Evolutionary conservation across 768 basidiomycete species (phyloP).

Genomic region (Suillus spraguei): DNA sequence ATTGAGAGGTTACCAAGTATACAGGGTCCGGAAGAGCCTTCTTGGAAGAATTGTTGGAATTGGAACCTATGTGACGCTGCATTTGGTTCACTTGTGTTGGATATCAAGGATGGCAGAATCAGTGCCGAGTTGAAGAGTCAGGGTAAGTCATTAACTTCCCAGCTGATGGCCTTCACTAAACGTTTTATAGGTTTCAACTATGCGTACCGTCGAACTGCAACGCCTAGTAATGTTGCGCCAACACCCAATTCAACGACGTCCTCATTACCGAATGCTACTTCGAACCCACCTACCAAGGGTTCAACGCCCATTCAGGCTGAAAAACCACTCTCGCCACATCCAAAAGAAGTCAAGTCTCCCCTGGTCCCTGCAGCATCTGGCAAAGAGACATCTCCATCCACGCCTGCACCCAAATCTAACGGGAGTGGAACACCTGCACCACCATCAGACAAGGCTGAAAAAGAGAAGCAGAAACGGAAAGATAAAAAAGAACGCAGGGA

Average conservation of each 20-base stretch:
- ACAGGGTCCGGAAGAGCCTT: slow-evolving; percentile 72
- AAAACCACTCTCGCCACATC: slow-evolving; percentile 36
- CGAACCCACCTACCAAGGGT: slow-evolving; percentile 36
- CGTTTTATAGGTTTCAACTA: slow-evolving; percentile 84
- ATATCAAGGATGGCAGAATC: slow-evolving; percentile 89
- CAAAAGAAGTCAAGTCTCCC: slow-evolving; percentile 36
- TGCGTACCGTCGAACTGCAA: slow-evolving; percentile 81
- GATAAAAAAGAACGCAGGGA: slow-evolving; percentile 67
- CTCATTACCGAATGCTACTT: slow-evolving; percentile 44
- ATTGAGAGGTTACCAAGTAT: slow-evolving; percentile 75
- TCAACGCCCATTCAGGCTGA: slow-evolving; percentile 38
- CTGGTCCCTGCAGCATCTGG: slow-evolving; percentile 34
- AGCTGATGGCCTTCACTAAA: slow-evolving; percentile 13
- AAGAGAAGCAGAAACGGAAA: slow-evolving; percentile 59
- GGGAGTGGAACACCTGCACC: slow-evolving; percentile 32
- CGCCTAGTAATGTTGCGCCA: slow-evolving; percentile 48
- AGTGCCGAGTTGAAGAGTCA: slow-evolving; percentile 92
- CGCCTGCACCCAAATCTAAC: slow-evolving; percentile 32
- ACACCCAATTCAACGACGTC: slow-evolving; percentile 63
- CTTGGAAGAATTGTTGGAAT: slow-evolving; percentile 99
- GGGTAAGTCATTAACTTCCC: slow-evolving; percentile 50
- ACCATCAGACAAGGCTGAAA: slow-evolving; percentile 53
- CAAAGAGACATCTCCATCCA: slow-evolving; percentile 32
- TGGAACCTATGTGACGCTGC: slow-evolving; percentile 98
- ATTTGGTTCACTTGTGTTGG: slow-evolving; percentile 85